A percentile compares a stretch with the other conserved stretches of the same genome.
phyloP scores from a whole-genome alignment of 805 yeast species.

The Saccharomycopsis sp. region DNA sequence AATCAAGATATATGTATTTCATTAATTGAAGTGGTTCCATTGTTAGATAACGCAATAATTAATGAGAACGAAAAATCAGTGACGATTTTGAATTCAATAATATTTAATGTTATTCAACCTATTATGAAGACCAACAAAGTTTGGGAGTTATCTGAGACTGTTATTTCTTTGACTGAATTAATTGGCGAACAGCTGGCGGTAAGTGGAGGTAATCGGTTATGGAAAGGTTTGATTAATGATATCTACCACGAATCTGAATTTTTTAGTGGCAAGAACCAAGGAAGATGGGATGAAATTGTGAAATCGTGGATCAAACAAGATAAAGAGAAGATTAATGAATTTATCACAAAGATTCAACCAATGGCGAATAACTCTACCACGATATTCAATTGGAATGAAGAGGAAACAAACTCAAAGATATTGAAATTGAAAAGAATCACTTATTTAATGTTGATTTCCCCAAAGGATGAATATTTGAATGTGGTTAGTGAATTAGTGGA shows the following conservation, averaged over 20 bases:
- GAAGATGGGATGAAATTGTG: constrained; percentile 49
- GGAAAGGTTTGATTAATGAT: constrained; percentile 64
- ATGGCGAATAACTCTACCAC: constrained; percentile 46
- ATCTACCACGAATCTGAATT: constrained; percentile 54
- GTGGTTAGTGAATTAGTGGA: constrained; percentile 42
- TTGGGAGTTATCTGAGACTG: constrained; percentile 34
- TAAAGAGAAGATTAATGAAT: constrained; percentile 50
- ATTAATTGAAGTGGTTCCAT: constrained; percentile 34
- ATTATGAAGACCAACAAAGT: constrained; percentile 40
- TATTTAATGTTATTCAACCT: constrained; percentile 49
- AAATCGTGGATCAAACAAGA: constrained; percentile 59
- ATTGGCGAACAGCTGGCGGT: constrained; percentile 30
- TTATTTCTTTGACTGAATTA: constrained; percentile 38
- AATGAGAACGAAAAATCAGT: constrained; percentile 58
- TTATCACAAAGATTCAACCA: constrained; percentile 42
- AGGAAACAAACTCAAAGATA: constrained; percentile 49
- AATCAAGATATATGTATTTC: constrained; percentile 40
- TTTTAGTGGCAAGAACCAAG: constrained; percentile 34
- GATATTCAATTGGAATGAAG: constrained; percentile 68
- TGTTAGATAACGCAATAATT: constrained; percentile 34
- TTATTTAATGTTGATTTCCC: constrained; percentile 55
- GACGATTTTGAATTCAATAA: constrained; percentile 42
- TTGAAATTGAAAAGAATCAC: constrained; percentile 55
- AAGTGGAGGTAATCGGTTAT: constrained; percentile 31
- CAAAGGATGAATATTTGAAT: constrained; percentile 46